phyloP scores from a whole-genome alignment of 257 asterid species.

The Osmanthus fragrans region DNA sequence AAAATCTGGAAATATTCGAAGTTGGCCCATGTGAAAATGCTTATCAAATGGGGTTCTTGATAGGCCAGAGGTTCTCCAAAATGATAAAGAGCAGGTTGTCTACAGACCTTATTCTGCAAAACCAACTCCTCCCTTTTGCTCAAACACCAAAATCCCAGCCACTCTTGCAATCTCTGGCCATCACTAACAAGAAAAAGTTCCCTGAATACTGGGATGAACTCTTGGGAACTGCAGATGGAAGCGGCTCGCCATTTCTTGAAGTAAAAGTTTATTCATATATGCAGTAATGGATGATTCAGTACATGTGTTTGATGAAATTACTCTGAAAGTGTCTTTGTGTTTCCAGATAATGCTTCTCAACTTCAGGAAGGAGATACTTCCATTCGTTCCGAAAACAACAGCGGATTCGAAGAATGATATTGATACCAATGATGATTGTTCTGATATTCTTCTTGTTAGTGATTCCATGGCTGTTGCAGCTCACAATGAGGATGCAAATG shows the following conservation, averaged over 20 bases:
- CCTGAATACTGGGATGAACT: conserved; percentile 82
- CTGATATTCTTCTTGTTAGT: conserved; percentile 70
- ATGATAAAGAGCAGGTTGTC: conserved; percentile 60
- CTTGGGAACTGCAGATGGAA: conserved; percentile 72
- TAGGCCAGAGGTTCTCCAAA: conserved; percentile 59
- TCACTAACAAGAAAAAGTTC: conserved; percentile 50
- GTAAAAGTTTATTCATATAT: conserved; percentile 24
- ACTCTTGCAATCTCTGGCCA: conserved; percentile 50
- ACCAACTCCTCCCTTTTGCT: conserved; percentile 81
- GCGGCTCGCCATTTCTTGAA: conserved; percentile 67
- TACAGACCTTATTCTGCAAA: conserved; percentile 63
- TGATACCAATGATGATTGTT: conserved; percentile 62
- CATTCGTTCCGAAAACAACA: conserved; percentile 45
- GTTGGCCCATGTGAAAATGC: conserved; percentile 63
- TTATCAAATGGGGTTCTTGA: conserved; percentile 43
- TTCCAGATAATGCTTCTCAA: conserved; percentile 75
- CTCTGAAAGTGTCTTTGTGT: conserved; percentile 5
- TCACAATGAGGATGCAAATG: conserved; percentile 92
- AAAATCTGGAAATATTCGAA: conserved; percentile 51
- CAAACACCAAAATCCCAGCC: conserved; percentile 43
- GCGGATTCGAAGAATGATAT: conserved; percentile 16
- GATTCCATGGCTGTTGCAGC: conserved; percentile 79
- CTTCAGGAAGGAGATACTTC: conserved; percentile 84
- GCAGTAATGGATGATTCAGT: background rate
- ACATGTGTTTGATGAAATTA: background rate